Conservation (phyloP, 2,329 filamentous ascomycete genomes). For the Colletotrichum sp. region DNA sequence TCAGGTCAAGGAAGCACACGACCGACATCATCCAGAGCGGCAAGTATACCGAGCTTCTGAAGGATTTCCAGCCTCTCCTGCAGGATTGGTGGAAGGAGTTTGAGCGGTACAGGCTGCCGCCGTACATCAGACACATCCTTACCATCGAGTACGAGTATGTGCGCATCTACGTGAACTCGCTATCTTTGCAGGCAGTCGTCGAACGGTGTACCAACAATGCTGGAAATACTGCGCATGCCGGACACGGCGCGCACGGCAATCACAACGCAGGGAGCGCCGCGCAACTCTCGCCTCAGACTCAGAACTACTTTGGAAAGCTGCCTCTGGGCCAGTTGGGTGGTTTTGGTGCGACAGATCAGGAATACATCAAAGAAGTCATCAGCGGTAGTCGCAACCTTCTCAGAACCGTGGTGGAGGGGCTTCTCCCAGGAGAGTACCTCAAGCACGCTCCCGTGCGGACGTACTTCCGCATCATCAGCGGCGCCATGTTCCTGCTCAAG, state of each 20-base stretch:
- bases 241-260: conserved; percentile 31
- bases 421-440: conserved; percentile 76
- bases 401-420: conserved; percentile 75
- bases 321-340: conserved; percentile 69
- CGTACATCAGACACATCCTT: conserved; percentile 75
- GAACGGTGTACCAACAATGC: conserved; percentile 87
- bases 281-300: conserved; percentile 66
- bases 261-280: conserved; percentile 41
- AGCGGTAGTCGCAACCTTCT: conserved; percentile 80
- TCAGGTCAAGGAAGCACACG: conserved; percentile 85
- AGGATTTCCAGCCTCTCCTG: conserved; percentile 81
- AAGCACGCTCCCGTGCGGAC: conserved; percentile 85
- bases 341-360: conserved; percentile 70
- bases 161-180: conserved; percentile 90
- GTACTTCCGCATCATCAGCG: conserved; percentile 86
- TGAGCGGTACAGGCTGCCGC: conserved; percentile 74
- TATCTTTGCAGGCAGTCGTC: conserved; percentile 92
- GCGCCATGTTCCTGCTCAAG: conserved; percentile 84
- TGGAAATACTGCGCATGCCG: conserved; percentile 42
- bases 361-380: conserved; percentile 78
- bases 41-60: conserved; percentile 80
- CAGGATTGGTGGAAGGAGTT: conserved; percentile 82
- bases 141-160: conserved; percentile 97
- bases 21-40: conserved; percentile 88
- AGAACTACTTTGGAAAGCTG: conserved; percentile 68